These are phyloP conservation scores for Trichoderma asperelloides DNA, from an alignment of 495 filamentous ascomycete species.

Conservation along the genomic window DNA sequence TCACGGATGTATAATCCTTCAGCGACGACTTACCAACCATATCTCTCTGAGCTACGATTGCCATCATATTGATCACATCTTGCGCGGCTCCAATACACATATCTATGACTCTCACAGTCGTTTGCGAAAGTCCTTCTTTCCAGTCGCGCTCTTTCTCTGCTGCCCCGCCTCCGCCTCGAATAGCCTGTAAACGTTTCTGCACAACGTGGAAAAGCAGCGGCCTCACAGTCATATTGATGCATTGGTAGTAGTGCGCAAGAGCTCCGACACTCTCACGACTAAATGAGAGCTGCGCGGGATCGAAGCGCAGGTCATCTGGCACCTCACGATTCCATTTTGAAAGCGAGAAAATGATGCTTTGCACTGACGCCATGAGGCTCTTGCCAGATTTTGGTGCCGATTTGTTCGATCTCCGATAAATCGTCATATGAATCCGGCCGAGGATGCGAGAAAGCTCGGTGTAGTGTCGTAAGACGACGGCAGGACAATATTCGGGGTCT, in stretches of 20 bases:
- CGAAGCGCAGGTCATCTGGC: constrained; percentile 35
- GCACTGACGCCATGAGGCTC: constrained; percentile 36
- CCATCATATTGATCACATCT: constrained; percentile 39
- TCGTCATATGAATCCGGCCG: constrained; percentile 35
- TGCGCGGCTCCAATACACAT: constrained; percentile 39
- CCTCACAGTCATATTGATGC: constrained; percentile 43
- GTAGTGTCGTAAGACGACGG: constrained; percentile 38
- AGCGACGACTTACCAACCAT: constrained; percentile 30
- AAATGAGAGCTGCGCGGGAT: constrained; percentile 30
- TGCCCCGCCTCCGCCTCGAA: background rate
- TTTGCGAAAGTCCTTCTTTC: constrained; percentile 32
- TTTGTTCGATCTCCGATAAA: constrained; percentile 37
- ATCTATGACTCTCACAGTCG: constrained; percentile 38
- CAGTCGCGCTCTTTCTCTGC: constrained; percentile 25
- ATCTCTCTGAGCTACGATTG: constrained; percentile 34
- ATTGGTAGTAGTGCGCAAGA: constrained; percentile 41
- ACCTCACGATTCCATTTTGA: constrained; percentile 33
- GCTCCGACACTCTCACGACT: constrained; percentile 39
- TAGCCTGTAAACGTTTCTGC: constrained; percentile 26
- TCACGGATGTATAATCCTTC: background rate
- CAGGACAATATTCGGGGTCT: constrained; percentile 30
- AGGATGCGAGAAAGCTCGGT: constrained; percentile 38
- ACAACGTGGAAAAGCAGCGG: constrained; percentile 43
- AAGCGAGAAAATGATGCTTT: constrained; percentile 35
- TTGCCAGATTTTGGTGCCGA: constrained; percentile 22